These are phyloP conservation scores for Reticulascus tulasneorum DNA, from an alignment of 2,329 filamentous ascomycete species.

Conservation along the genomic window DNA sequence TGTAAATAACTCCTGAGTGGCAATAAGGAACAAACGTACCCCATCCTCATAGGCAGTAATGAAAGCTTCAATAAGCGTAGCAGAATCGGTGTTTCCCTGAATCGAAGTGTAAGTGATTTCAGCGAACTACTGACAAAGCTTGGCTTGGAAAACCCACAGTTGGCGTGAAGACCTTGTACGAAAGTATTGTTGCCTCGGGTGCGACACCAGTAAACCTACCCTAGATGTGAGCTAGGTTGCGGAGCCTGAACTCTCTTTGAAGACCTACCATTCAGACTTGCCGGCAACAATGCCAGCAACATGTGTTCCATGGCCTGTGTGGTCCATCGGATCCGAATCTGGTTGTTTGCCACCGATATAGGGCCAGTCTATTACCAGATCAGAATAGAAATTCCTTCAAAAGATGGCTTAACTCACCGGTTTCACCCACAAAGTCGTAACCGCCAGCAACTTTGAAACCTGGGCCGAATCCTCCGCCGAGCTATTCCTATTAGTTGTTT, in stretches of 20 bases:
- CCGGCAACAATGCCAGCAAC: conserved; percentile 27
- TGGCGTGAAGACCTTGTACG: conserved; percentile 23
- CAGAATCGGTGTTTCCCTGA: conserved; percentile 18
- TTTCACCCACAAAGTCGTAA: conserved; percentile 5
- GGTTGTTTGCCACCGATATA: conserved; percentile 2
- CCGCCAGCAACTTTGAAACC: conserved; percentile 3
- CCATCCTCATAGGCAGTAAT: conserved; percentile 23
- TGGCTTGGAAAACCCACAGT: neutral
- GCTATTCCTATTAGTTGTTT: neutral
- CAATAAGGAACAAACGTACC: conserved; percentile 11
- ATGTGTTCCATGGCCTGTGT: conserved; percentile 16
- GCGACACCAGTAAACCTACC: conserved; percentile 20
- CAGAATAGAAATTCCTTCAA: neutral
- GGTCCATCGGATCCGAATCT: conserved; percentile 5
- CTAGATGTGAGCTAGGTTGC: neutral
- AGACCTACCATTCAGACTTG: conserved; percentile 11
- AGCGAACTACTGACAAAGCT: conserved; percentile 1
- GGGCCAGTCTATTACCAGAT: neutral
- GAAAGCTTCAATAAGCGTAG: conserved; percentile 25
- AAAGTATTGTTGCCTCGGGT: conserved; percentile 21
- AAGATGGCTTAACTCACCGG: conserved; percentile 2
- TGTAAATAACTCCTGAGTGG: too few relatives aligned
- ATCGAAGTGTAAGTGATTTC: too few relatives aligned
- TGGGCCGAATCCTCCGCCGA: conserved; percentile 2
- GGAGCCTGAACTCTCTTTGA: neutral